phyloP scores from a whole-genome alignment of 352 stramenopile species.

The Peronosclerospora sorghi region DNA sequence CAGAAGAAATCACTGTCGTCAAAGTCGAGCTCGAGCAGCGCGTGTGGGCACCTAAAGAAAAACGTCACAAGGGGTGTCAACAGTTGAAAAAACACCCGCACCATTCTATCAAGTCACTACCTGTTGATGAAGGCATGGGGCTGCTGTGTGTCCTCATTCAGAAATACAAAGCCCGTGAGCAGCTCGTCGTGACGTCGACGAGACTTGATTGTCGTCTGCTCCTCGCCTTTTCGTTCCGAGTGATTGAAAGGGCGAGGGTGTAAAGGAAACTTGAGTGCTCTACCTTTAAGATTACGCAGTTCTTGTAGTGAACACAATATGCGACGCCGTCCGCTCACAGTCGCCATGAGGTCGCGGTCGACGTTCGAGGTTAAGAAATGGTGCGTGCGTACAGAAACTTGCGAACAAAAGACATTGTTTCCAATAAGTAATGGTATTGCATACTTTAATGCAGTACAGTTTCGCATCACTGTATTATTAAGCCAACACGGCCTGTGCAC shows the following conservation, averaged over 20 bases:
- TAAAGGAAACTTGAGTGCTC: slow-evolving; percentile 55
- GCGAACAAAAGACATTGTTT: no score
- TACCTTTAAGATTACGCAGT: slow-evolving; percentile 26
- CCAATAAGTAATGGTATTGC: no score
- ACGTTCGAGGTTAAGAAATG: no score
- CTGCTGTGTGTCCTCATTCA: slow-evolving; percentile 25
- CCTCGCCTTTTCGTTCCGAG: background rate
- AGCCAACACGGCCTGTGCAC: slow-evolving; percentile 13
- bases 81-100: background rate
- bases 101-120: slow-evolving; percentile 2
- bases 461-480: no score
- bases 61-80: slow-evolving; percentile 1
- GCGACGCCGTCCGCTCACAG: slow-evolving; percentile 5
- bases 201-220: slow-evolving; percentile 1
- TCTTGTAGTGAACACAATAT: slow-evolving; percentile 52
- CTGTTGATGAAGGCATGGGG: slow-evolving; percentile 54
- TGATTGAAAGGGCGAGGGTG: slow-evolving; percentile 5
- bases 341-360: background rate
- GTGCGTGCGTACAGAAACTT: no score
- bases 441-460: no score
- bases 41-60: slow-evolving; percentile 42
- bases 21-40: slow-evolving; percentile 60
- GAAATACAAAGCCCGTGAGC: slow-evolving; percentile 57
- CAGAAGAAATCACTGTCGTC: slow-evolving; percentile 77
- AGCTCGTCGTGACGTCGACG: slow-evolving; percentile 19